phyloP scores from a whole-genome alignment of 139 green algal species.

The Diplosphaera chodatii region DNA sequence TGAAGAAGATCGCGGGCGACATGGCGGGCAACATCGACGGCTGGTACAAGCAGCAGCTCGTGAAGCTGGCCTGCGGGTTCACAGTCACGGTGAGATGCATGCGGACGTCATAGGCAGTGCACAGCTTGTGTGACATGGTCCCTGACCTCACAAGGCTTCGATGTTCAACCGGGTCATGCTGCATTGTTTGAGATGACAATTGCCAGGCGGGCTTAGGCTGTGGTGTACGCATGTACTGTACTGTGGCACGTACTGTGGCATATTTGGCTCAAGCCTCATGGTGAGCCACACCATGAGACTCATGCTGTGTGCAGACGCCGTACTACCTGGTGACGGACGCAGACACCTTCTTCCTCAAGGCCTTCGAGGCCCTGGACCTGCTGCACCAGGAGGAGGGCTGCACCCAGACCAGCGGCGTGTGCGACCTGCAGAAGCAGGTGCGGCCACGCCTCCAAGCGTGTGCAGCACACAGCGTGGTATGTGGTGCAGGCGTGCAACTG shows the following conservation, averaged over 20 bases:
- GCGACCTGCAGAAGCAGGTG: not conserved
- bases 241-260: too few relatives aligned
- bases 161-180: too few relatives aligned
- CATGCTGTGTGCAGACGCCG: slow-evolving; percentile 2
- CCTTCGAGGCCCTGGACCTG: not conserved
- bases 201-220: too few relatives aligned
- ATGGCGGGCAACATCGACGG: not conserved
- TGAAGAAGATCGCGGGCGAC: not conserved
- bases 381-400: not conserved
- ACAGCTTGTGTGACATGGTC: too few relatives aligned
- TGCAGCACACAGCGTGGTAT: not conserved
- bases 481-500: too few relatives aligned
- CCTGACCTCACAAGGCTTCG: too few relatives aligned
- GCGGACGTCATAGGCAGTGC: too few relatives aligned
- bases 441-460: not conserved
- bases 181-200: too few relatives aligned
- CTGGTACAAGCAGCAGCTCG: not conserved
- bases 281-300: too few relatives aligned
- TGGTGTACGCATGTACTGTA: too few relatives aligned
- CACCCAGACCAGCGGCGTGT: not conserved
- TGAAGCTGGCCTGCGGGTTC: not conserved
- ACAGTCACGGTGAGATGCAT: not conserved
- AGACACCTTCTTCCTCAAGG: not conserved
- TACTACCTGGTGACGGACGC: not conserved
- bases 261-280: too few relatives aligned